Base-by-base conservation (phyloP, 305 asterid genomes). In the Caryopteris hybrid region DNA sequence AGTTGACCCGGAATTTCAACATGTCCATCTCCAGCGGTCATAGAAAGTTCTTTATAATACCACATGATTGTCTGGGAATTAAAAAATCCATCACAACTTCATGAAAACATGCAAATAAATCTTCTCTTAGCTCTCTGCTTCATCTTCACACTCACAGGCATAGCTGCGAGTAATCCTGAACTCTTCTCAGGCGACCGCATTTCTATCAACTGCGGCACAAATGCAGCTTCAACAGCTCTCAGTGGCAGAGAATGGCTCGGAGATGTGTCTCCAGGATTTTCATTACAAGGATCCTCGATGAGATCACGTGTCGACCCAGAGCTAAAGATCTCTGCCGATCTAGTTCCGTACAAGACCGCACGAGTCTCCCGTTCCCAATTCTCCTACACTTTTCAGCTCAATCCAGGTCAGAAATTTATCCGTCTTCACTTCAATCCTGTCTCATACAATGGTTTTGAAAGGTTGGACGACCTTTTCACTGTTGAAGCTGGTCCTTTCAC, bases 361-460 rank as follows among this genome's bases (percentile, higher is more conserved):
- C 74, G 91, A 41, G 17, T 79, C 23, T 87, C 90, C 12, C 62
- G 70, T 18, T 57, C 82, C 42, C 70, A 29, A 18, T 84, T 84
- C 54, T 69, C 76, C 71, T 86, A 82, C 68, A 17, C 64, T 8
- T 79, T 86, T 59, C 79, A n/a, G 4, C 71, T 80, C 66, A 51
- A 45, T 47, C 72, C 88, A 66, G 87, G 88, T 80, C 86, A 84
- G 86, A 84, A 80, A 50, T 54, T 76, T 51, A 72, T 83, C 52
- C 84, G 83, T 43, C 78, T 84, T 13, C 90, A 82, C 75, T 84
- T 86, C 71, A 70, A 75, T 54, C 82, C 86, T 5, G 48, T 48
- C 34, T 48, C 64, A 0, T 80, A 78, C 55, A 9, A 53, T n/a
- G 81, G 83, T 48, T 83, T 83, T 16, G 38, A 68, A 27, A 61